phyloP scores from a whole-genome alignment of 2,329 filamentous ascomycete species.

The Botrytis medusae region DNA sequence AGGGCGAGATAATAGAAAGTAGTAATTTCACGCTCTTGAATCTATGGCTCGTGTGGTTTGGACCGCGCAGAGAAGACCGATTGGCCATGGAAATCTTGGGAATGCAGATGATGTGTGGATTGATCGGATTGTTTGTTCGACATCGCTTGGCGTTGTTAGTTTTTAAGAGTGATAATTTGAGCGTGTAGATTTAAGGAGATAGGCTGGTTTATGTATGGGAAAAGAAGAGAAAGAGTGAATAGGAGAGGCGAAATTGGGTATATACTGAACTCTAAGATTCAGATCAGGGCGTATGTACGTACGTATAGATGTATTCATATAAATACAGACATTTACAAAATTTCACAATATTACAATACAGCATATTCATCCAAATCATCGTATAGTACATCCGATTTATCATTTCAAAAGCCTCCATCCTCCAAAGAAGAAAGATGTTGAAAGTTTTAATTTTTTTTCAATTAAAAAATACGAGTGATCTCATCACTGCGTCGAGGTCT shows the following conservation, averaged over 20 bases:
- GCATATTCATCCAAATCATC: background rate
- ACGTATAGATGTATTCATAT: background rate
- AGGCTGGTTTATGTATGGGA: background rate
- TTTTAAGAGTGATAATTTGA: conserved; percentile 85
- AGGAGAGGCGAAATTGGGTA: background rate
- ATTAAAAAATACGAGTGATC: conserved; percentile 8
- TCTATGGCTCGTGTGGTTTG: conserved; percentile 93
- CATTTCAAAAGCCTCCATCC: background rate
- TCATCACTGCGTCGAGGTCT: background rate
- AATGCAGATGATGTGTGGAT: conserved; percentile 74
- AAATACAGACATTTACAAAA: background rate
- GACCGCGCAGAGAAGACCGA: conserved; percentile 82
- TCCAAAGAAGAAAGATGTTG: background rate
- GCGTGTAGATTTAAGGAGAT: conserved; percentile 19
- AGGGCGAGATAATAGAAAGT: conserved; percentile 72
- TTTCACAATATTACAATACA: background rate
- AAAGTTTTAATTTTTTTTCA: conserved; percentile 8
- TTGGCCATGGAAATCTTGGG: conserved; percentile 75
- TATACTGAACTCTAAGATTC: background rate
- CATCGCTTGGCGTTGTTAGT: conserved; percentile 84
- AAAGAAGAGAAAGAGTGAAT: background rate
- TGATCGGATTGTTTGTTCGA: conserved; percentile 81
- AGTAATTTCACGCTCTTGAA: conserved; percentile 94
- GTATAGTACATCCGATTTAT: background rate
- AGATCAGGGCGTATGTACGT: background rate